Conservation (phyloP, 352 stramenopile species). For the Pythium folliculosum region DNA sequence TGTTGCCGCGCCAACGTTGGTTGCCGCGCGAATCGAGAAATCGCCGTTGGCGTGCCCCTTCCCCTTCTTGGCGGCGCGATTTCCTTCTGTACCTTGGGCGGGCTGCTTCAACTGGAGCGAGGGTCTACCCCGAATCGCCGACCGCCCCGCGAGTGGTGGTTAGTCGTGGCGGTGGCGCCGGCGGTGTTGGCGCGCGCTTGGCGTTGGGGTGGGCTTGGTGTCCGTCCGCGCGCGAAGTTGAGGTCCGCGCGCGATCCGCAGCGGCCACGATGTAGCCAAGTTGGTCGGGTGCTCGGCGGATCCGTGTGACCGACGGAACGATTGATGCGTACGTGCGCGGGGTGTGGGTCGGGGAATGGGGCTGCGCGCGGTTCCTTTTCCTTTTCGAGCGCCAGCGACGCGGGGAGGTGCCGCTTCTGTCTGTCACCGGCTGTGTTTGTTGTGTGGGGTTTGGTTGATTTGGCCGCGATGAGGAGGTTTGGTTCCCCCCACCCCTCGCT, state of each 20-base stretch:
- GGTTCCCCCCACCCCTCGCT: conserved; percentile 22
- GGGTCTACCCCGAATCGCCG: conserved; percentile 1
- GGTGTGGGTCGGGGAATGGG: conserved; percentile 21
- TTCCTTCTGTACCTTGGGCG: no score
- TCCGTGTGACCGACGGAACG: conserved; percentile 7
- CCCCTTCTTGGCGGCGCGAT: not conserved
- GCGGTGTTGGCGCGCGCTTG: not conserved
- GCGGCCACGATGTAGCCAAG: conserved; percentile 6
- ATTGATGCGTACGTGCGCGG: conserved; percentile 7
- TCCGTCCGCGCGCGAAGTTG: not conserved
- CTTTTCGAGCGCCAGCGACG: not conserved
- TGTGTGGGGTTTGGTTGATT: conserved; percentile 2
- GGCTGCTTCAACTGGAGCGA: no score
- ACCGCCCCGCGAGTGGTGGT: no score
- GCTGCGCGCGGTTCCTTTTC: conserved; percentile 20
- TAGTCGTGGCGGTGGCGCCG: not conserved
- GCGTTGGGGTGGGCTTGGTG: not conserved
- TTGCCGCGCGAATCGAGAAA: no score
- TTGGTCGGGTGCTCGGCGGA: not conserved
- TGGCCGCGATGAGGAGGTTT: conserved; percentile 4
- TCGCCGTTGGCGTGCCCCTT: no score
- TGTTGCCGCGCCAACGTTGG: no score
- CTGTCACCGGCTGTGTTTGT: conserved; percentile 17
- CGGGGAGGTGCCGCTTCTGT: conserved; percentile 21
- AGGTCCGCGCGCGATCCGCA: not conserved